Evolutionary conservation across 768 basidiomycete genomes (phyloP).

Genomic region (Lactarius trivialis): DNA sequence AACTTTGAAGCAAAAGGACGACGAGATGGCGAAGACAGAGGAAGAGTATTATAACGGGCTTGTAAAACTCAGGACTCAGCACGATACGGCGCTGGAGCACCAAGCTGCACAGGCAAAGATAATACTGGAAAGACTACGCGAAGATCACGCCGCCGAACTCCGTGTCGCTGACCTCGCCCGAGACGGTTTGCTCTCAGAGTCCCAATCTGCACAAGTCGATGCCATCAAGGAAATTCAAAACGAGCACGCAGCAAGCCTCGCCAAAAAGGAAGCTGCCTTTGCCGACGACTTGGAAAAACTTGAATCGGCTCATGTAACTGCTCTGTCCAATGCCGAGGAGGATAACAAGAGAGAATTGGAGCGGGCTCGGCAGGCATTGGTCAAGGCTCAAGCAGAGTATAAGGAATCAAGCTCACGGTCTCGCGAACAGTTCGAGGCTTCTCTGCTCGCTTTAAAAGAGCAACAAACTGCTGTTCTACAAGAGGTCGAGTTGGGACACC

Average conservation of each 20-base stretch:
- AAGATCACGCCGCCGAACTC: constrained; percentile 70
- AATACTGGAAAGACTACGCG: constrained; percentile 60
- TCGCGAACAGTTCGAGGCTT: constrained; percentile 43
- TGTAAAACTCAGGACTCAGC: constrained; percentile 68
- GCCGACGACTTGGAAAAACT: constrained; percentile 58
- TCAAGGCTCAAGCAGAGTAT: constrained; percentile 41
- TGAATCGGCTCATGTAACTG: constrained; percentile 56
- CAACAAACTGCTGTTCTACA: constrained; percentile 49
- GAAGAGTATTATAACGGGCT: constrained; percentile 79
- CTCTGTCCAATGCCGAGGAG: constrained; percentile 45
- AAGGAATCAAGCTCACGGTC: constrained; percentile 33
- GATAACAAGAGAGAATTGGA: constrained; percentile 50
- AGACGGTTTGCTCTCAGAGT: constrained; percentile 68
- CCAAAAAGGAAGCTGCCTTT: constrained; percentile 59
- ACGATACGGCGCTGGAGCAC: constrained; percentile 56
- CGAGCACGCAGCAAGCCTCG: constrained; percentile 60
- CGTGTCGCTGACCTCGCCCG: constrained; percentile 69
- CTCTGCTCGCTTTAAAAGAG: constrained; percentile 43
- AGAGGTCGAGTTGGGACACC: constrained; percentile 51
- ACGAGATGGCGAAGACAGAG: constrained; percentile 57
- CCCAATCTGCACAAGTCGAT: constrained; percentile 56
- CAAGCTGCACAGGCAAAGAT: constrained; percentile 55
- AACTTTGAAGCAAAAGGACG: constrained; percentile 53
- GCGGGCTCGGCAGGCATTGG: constrained; percentile 38
- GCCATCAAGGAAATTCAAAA: constrained; percentile 64